A percentile compares a stretch with the other conserved stretches of the same genome.
These are phyloP conservation scores for Fremontodendron californicum DNA, from an alignment of 345 rosid species.

Conservation along the genomic window DNA sequence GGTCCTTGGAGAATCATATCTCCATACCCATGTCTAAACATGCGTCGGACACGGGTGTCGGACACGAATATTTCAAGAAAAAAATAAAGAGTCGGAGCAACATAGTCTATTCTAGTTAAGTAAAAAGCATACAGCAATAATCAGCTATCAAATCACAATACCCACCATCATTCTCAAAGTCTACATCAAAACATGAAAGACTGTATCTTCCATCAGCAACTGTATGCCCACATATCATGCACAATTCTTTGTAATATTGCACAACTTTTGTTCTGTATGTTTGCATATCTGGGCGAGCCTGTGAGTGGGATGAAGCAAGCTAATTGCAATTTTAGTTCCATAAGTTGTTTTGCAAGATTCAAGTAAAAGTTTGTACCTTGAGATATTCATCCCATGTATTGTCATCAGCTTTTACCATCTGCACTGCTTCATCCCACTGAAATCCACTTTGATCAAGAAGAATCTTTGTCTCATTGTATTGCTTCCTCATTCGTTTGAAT, in stretches of 20 bases:
- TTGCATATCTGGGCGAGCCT: not conserved
- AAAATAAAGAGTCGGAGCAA: too few relatives aligned
- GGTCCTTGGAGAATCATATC: too few relatives aligned
- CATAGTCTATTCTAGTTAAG: too few relatives aligned
- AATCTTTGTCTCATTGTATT: not conserved
- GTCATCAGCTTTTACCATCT: conserved; percentile 5
- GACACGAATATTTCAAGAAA: too few relatives aligned
- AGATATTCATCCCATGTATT: not conserved
- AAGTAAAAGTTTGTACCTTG: conserved; percentile 1
- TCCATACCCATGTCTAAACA: too few relatives aligned
- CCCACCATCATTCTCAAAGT: conserved; percentile 5
- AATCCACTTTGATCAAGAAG: not conserved
- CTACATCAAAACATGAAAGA: conserved; percentile 9
- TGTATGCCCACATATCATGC: not conserved
- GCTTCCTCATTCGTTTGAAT: conserved; percentile 5
- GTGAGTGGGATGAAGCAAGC: not conserved
- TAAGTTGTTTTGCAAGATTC: not conserved
- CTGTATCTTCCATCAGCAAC: conserved; percentile 7
- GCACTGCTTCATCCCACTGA: not conserved
- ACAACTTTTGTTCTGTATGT: not conserved
- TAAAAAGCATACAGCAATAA: not conserved
- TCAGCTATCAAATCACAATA: not conserved
- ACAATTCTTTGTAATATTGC: not conserved
- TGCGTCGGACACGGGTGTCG: too few relatives aligned
- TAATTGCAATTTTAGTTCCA: not conserved